Conservation (phyloP, 768 basidiomycete species). For the Mrakia blollopis region DNA sequence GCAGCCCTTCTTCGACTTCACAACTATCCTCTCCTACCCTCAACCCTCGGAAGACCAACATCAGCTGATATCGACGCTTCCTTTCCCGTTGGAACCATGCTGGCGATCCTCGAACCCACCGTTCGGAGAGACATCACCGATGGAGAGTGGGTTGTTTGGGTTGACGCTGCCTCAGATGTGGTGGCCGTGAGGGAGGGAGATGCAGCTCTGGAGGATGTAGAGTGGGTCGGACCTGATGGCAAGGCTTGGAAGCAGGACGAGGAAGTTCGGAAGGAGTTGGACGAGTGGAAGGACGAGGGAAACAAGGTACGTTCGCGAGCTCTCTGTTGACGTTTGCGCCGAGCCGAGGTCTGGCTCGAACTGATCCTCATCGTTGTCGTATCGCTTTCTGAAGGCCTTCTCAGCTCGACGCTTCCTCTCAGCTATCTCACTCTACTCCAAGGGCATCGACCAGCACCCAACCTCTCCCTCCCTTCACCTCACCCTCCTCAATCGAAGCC, state of each 20-base stretch:
- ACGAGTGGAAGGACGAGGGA: constrained; percentile 25
- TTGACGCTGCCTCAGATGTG: constrained; percentile 21
- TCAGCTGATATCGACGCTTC: constrained; percentile 12
- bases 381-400: background rate
- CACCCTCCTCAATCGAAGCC: constrained; percentile 15
- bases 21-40: constrained; percentile 24
- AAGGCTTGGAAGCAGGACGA: background rate
- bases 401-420: constrained; percentile 1
- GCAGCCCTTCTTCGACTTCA: constrained; percentile 21
- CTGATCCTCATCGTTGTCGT: background rate
- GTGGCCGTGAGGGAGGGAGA: background rate
- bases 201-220: background rate
- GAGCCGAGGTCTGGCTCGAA: background rate
- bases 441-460: constrained; percentile 17
- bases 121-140: background rate
- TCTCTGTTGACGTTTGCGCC: background rate
- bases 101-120: constrained; percentile 21
- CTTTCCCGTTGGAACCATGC: constrained; percentile 13
- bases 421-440: constrained; percentile 3
- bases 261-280: background rate
- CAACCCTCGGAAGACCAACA: constrained; percentile 22
- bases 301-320: constrained; percentile 5
- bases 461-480: background rate
- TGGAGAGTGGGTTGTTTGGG: constrained; percentile 18
- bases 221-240: background rate